phyloP scores from a whole-genome alignment of 2,329 filamentous ascomycete species.

The Epichloe typhina region DNA sequence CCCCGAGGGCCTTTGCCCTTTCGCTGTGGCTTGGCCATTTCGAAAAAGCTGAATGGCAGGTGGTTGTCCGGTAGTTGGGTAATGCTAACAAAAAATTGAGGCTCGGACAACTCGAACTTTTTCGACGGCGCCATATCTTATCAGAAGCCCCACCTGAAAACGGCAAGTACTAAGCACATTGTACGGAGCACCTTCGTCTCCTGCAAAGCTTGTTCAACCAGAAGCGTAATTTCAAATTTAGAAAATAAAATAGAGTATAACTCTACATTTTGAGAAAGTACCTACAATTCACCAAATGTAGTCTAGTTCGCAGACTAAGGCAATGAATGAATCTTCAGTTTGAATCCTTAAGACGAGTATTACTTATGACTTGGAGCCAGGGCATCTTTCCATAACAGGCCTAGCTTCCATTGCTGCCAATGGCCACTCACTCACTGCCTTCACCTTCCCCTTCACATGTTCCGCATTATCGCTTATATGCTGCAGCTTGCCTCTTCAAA shows the following conservation, averaged over 20 bases:
- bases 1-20: conserved; percentile 20
- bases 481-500: neutral
- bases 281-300: too few relatives aligned
- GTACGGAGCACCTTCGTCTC: neutral
- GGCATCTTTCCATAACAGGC: neutral
- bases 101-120: conserved; percentile 4
- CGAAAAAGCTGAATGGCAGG: neutral
- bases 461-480: neutral
- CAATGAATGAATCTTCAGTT: neutral
- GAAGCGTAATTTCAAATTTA: neutral
- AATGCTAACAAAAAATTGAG: neutral
- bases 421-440: too few relatives aligned
- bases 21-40: conserved; percentile 25
- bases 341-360: neutral
- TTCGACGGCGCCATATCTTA: conserved; percentile 9
- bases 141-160: conserved; percentile 5
- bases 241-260: neutral
- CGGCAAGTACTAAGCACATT: neutral
- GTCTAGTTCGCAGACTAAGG: too few relatives aligned
- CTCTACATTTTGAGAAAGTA: neutral
- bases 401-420: neutral
- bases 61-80: neutral
- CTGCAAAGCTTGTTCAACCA: neutral
- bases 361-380: neutral
- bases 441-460: neutral